A percentile compares a stretch with the other conserved stretches of the same genome.
These are phyloP conservation scores for Naematelia encephala DNA, from an alignment of 768 basidiomycete species.

Conservation along the genomic window DNA sequence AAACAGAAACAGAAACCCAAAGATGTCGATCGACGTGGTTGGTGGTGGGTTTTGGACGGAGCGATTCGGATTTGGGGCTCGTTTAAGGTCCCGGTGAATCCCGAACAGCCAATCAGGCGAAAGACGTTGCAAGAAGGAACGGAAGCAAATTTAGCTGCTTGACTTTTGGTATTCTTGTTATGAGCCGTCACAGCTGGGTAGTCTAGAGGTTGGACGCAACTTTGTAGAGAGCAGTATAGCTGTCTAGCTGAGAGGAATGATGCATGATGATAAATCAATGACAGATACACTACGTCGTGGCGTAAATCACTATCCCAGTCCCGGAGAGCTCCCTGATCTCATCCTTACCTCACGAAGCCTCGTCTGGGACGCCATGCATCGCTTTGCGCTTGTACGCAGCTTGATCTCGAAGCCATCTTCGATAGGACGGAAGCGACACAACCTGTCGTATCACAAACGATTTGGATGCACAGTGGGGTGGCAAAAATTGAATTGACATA, in stretches of 20 bases:
- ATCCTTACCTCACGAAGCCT: constrained; percentile 5
- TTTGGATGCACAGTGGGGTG: no score
- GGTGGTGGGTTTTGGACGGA: not conserved
- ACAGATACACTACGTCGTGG: not conserved
- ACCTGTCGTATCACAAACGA: no score
- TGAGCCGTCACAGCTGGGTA: no score
- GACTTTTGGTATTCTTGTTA: no score
- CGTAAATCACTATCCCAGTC: not conserved
- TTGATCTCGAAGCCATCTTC: constrained; percentile 52
- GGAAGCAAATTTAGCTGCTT: no score
- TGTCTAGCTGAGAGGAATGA: no score
- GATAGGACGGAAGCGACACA: constrained; percentile 44
- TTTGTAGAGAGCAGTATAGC: no score
- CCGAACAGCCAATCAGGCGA: not conserved
- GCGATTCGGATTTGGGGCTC: not conserved
- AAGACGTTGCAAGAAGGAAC: not conserved
- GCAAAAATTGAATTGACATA: not conserved
- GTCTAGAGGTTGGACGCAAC: no score
- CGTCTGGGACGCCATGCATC: constrained; percentile 50
- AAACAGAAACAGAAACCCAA: no score
- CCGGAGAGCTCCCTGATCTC: no score
- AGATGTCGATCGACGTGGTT: not conserved
- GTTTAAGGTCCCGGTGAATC: not conserved
- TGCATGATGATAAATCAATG: not conserved
- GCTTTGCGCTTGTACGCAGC: constrained; percentile 51